Conservation (phyloP, 306 rosid genomes). For the Canavalia gladiata region DNA sequence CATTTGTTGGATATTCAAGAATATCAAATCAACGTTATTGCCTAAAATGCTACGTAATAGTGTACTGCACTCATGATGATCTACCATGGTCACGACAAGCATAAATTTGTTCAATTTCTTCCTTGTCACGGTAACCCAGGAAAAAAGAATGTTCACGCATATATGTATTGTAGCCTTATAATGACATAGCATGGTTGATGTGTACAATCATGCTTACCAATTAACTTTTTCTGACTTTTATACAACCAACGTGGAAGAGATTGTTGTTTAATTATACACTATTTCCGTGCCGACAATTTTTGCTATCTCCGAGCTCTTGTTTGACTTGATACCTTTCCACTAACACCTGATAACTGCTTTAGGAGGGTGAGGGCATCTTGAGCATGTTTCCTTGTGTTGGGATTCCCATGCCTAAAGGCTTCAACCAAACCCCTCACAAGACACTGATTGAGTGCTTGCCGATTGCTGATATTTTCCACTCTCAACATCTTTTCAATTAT, state of each 20-base stretch:
- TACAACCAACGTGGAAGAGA: conserved; percentile 35
- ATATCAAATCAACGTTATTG: neutral
- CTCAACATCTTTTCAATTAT: conserved; percentile 22
- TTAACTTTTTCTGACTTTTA: conserved; percentile 26
- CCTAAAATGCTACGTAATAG: neutral
- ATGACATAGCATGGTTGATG: neutral
- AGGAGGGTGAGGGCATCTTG: conserved; percentile 19
- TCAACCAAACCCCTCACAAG: conserved; percentile 23
- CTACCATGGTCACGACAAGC: neutral
- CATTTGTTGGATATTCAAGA: neutral
- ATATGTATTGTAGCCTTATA: neutral
- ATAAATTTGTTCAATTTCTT: neutral
- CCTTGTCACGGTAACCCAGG: neutral
- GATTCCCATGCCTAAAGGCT: conserved; percentile 26
- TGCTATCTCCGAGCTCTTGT: neutral
- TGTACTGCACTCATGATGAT: neutral
- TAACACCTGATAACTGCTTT: conserved; percentile 34
- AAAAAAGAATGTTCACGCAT: conserved; percentile 14
- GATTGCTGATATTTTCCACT: conserved; percentile 12
- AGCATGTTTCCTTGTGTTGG: conserved; percentile 35
- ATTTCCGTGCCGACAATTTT: neutral
- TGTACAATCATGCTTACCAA: neutral
- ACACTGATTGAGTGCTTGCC: conserved; percentile 29
- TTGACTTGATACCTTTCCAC: conserved; percentile 28
- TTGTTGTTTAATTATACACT: conserved; percentile 31